Conservation (phyloP, 164 flowering plant species). For the Liquidambar formosana region DNA sequence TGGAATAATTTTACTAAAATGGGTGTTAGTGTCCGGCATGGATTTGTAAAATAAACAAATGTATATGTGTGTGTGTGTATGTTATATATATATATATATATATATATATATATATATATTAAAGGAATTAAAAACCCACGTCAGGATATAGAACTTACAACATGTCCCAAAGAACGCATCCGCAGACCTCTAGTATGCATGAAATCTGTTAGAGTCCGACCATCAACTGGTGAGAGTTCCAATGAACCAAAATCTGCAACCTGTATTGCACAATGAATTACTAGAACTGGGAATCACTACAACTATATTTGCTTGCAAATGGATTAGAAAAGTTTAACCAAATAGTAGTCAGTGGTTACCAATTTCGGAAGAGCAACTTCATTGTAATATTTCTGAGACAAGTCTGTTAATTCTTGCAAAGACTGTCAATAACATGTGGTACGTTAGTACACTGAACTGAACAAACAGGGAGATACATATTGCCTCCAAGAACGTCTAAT, state of each 20-base stretch:
- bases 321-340: neutral
- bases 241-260: constrained; percentile 99
- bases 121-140: neutral
- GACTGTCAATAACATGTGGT: constrained; percentile 57
- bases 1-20: too few species aligned
- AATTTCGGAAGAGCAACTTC: constrained; percentile 96
- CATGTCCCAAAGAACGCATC: constrained; percentile 95
- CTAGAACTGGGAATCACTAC: constrained; percentile 5
- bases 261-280: constrained; percentile 34
- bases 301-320: constrained; percentile 1
- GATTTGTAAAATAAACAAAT: neutral
- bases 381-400: constrained; percentile 84
- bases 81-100: neutral
- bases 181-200: constrained; percentile 99
- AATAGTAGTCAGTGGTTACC: constrained; percentile 43
- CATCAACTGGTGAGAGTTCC: constrained; percentile 99
- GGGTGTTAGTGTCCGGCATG: too few species aligned
- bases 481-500: constrained; percentile 3
- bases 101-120: neutral
- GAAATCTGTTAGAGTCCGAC: constrained; percentile 95
- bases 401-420: constrained; percentile 66
- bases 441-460: constrained; percentile 24
- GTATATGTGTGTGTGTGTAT: too few species aligned
- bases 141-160: constrained; percentile 51
- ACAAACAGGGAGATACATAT: neutral